A percentile compares a stretch with the other conserved stretches of the same genome.
These are phyloP conservation scores for Eucommia ulmoides DNA, from an alignment of 257 asterid genomes.

Conservation along the genomic window DNA sequence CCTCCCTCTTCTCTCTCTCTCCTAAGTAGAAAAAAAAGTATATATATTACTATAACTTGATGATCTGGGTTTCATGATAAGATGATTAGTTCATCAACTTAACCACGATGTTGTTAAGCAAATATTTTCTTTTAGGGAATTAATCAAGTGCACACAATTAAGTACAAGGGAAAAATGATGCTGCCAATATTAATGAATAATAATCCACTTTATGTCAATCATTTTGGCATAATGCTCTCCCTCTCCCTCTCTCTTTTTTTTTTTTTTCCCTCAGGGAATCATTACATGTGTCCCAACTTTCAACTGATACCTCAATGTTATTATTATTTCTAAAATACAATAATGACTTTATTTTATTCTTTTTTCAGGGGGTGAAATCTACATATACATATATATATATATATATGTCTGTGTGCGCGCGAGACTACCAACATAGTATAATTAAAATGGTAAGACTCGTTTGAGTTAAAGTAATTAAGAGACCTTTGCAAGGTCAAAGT, in stretches of 20 bases:
- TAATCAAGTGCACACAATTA: not conserved
- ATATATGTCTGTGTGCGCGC: too few relatives aligned
- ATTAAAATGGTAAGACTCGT: too few relatives aligned
- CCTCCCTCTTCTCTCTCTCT: not conserved
- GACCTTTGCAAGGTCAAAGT: too few relatives aligned
- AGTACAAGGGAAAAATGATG: not conserved
- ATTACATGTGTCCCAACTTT: slow-evolving; percentile 9
- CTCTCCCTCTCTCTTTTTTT: not conserved
- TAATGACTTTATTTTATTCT: slow-evolving; percentile 4
- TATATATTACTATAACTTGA: not conserved
- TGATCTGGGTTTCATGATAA: not conserved
- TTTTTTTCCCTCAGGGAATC: not conserved
- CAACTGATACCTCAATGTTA: not conserved
- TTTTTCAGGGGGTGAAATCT: too few relatives aligned
- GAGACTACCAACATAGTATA: too few relatives aligned
- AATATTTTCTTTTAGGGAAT: not conserved
- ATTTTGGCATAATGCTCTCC: slow-evolving; percentile 13
- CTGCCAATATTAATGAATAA: slow-evolving; percentile 3
- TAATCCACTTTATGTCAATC: slow-evolving; percentile 8
- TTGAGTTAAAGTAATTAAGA: too few relatives aligned
- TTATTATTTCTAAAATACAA: slow-evolving; percentile 6
- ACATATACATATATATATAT: too few relatives aligned
- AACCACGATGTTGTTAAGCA: not conserved
- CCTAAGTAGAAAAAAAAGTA: not conserved
- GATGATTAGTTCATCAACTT: not conserved